These are phyloP conservation scores for Austropuccinia psidii DNA, from an alignment of 1,284 basidiomycete species.

Conservation along the genomic window DNA sequence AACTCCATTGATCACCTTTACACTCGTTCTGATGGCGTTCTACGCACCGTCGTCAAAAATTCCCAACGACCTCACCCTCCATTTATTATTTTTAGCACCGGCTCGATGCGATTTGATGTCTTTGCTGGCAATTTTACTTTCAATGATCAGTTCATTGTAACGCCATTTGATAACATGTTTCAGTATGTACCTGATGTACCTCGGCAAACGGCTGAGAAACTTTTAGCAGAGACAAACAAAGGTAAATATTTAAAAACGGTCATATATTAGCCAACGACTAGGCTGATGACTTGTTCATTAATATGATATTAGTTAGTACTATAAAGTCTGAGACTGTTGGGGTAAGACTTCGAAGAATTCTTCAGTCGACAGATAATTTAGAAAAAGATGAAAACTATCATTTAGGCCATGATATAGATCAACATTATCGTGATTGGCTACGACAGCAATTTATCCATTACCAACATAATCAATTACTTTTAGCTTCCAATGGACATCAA, in stretches of 20 bases:
- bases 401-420: constrained; percentile 18
- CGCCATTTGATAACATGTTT: constrained; percentile 56
- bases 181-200: constrained; percentile 48
- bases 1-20: constrained; percentile 41
- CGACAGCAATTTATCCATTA: constrained; percentile 1
- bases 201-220: constrained; percentile 30
- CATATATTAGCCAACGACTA: too few relatives aligned
- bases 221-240: constrained; percentile 41
- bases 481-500: neutral
- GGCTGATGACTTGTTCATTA: too few relatives aligned
- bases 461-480: neutral
- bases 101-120: constrained; percentile 43
- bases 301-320: too few relatives aligned
- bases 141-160: constrained; percentile 52
- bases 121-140: constrained; percentile 44
- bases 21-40: constrained; percentile 37
- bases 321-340: too few relatives aligned
- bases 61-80: constrained; percentile 34
- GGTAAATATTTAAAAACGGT: too few relatives aligned
- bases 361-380: too few relatives aligned
- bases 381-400: constrained; percentile 18
- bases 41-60: constrained; percentile 38
- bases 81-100: constrained; percentile 42
- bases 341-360: too few relatives aligned
- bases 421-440: constrained; percentile 8